A percentile compares a stretch with the other conserved stretches of the same genome.
phyloP scores from a whole-genome alignment of 2,329 filamentous ascomycete genomes.

The Alternaria dauci region DNA sequence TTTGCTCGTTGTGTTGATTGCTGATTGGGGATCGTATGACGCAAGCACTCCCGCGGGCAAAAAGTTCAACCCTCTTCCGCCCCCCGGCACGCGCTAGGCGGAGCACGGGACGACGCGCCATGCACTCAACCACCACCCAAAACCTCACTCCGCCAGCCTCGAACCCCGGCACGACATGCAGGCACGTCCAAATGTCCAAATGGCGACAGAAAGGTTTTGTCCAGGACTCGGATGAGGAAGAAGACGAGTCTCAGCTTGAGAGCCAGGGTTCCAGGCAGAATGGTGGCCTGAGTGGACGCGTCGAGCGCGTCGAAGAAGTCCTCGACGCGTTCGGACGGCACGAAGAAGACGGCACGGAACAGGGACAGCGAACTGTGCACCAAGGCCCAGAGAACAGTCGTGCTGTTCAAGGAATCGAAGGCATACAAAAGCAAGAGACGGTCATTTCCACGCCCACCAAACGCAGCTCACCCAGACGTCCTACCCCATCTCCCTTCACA shows the following conservation, averaged over 20 bases:
- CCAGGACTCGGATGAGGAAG: slow-evolving; percentile 61
- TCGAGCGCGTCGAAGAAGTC: slow-evolving; percentile 29
- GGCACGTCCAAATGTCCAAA: slow-evolving; percentile 55
- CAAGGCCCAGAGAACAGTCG: background rate
- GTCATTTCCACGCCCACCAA: slow-evolving; percentile 13
- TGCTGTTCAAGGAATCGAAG: background rate
- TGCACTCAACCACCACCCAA: slow-evolving; percentile 15
- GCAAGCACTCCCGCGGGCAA: slow-evolving; percentile 23
- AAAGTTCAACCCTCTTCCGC: slow-evolving; percentile 28
- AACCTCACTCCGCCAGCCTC: slow-evolving; percentile 28
- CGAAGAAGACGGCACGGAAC: background rate
- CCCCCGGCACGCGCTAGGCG: slow-evolving; percentile 28
- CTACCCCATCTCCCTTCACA: slow-evolving; percentile 33
- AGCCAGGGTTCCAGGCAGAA: slow-evolving; percentile 28
- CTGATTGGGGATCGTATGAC: slow-evolving; percentile 23
- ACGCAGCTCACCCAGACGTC: slow-evolving; percentile 20
- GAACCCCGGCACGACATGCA: slow-evolving; percentile 44
- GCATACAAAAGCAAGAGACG: background rate
- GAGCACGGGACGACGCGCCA: slow-evolving; percentile 37
- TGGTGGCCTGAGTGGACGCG: slow-evolving; percentile 24
- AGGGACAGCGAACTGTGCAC: background rate
- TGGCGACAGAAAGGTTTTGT: slow-evolving; percentile 61
- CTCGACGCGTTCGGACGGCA: slow-evolving; percentile 1
- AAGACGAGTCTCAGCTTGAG: slow-evolving; percentile 45
- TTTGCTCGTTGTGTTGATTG: background rate